Percentiles rank a stretch among this genome's conserved stretches.
Evolutionary conservation across 768 basidiomycete species (phyloP).

Genomic region (Mycena epipterygia): DNA sequence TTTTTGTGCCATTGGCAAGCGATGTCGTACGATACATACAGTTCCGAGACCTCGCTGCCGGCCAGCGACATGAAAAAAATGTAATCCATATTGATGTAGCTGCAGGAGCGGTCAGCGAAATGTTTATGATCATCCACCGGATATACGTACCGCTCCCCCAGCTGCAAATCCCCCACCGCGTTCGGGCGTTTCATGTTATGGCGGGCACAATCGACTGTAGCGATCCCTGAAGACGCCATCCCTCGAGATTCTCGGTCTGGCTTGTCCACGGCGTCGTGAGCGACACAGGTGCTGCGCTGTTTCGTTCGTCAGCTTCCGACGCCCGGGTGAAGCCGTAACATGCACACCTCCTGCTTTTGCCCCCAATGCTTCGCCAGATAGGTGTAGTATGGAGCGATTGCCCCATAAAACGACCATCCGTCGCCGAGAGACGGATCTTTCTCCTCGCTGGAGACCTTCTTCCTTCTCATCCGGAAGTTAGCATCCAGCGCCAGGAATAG

Average conservation of each 20-base stretch:
- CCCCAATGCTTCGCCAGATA: background rate
- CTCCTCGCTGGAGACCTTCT: conserved; percentile 28
- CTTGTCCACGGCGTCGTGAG: no score
- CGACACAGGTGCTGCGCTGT: conserved; percentile 18
- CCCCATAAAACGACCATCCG: conserved; percentile 32
- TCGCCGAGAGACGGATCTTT: conserved; percentile 32
- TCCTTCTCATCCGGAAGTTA: conserved; percentile 37
- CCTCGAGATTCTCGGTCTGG: conserved; percentile 25
- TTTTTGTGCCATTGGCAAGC: conserved; percentile 38
- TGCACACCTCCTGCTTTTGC: background rate
- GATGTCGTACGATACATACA: conserved; percentile 45
- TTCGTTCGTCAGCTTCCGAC: background rate
- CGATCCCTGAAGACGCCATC: conserved; percentile 35
- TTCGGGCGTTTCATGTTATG: conserved; percentile 30
- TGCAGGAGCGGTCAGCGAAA: background rate
- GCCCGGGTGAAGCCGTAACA: background rate
- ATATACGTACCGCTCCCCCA: conserved; percentile 34
- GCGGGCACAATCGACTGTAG: conserved; percentile 34
- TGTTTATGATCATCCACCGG: background rate
- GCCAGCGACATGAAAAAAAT: conserved; percentile 38
- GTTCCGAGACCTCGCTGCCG: conserved; percentile 1
- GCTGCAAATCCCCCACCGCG: conserved; percentile 35
- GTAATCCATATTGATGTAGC: conserved; percentile 43
- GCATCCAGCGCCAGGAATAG: conserved; percentile 35
- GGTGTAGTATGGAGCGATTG: background rate